A percentile compares a stretch with the other conserved stretches of the same genome.
Conservation (phyloP, 768 basidiomycete genomes). For the Stropharia rugosoannulata region DNA sequence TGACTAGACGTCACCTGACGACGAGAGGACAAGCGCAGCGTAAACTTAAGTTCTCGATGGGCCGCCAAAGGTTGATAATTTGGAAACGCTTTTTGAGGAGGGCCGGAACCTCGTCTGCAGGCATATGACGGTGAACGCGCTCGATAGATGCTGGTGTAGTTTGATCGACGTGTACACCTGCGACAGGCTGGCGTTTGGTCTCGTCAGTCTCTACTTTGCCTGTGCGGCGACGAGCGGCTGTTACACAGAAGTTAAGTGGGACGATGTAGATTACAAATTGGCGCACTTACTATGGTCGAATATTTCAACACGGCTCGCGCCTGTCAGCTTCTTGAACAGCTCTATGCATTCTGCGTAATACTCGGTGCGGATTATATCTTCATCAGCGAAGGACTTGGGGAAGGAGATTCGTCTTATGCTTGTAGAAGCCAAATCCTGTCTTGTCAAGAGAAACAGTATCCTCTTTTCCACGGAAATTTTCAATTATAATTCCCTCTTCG, state of each 20-base stretch:
- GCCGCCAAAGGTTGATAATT: slow-evolving; percentile 66
- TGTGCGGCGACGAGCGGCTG: slow-evolving; percentile 45
- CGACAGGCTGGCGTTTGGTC: slow-evolving; percentile 43
- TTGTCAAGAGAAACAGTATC: slow-evolving; percentile 42
- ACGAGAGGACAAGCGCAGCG: no score
- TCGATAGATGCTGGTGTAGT: slow-evolving; percentile 40
- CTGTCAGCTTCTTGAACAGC: slow-evolving; percentile 57
- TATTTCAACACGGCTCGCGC: slow-evolving; percentile 53
- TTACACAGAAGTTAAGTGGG: no score
- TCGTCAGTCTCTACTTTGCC: slow-evolving; percentile 31
- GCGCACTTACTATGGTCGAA: slow-evolving; percentile 61
- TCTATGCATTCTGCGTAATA: slow-evolving; percentile 65
- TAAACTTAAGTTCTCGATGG: no score
- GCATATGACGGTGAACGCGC: slow-evolving; percentile 54
- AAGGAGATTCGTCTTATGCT: slow-evolving; percentile 39
- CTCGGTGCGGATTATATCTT: slow-evolving; percentile 48
- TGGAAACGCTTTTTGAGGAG: slow-evolving; percentile 51
- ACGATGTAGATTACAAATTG: neutral
- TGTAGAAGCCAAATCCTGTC: slow-evolving; percentile 48
- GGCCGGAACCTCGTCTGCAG: slow-evolving; percentile 41
- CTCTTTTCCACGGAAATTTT: slow-evolving; percentile 56
- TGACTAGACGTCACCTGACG: no score
- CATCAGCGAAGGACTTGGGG: slow-evolving; percentile 39
- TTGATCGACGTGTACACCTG: slow-evolving; percentile 52
- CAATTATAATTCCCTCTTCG: slow-evolving; percentile 36